Evolutionary conservation across 78 protist species (phyloP).

Genomic region (Tieghemostelium lacteum): DNA sequence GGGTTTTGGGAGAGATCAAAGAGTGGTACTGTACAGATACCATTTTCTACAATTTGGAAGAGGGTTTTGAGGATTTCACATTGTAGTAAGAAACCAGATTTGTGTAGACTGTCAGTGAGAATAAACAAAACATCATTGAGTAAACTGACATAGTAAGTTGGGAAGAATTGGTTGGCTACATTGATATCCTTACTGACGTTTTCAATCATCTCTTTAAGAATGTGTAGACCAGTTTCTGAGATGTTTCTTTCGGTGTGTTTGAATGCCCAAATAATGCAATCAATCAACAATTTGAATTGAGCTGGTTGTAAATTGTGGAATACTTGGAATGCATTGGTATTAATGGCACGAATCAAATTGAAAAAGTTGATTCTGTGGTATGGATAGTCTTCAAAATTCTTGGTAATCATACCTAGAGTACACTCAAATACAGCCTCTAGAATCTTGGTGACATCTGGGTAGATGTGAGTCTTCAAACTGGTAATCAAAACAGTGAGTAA

Average conservation of each 20-base stretch:
- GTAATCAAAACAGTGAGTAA: conserved; percentile 78
- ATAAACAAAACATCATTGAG: conserved; percentile 73
- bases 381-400: conserved; percentile 93
- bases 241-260: conserved; percentile 94
- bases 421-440: conserved; percentile 90
- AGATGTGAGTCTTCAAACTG: conserved; percentile 47
- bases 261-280: conserved; percentile 95
- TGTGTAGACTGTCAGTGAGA: conserved; percentile 84
- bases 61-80: conserved; percentile 56
- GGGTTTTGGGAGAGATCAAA: conserved; percentile 3
- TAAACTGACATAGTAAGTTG: conserved; percentile 48
- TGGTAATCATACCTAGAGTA: conserved; percentile 95
- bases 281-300: conserved; percentile 90
- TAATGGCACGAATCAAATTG: conserved; percentile 92
- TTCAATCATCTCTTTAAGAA: conserved; percentile 77
- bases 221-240: conserved; percentile 89
- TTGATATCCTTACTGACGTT: conserved; percentile 45
- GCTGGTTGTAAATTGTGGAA: conserved; percentile 75
- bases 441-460: conserved; percentile 85
- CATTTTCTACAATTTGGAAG: conserved; percentile 78
- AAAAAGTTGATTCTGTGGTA: conserved; percentile 94
- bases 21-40: conserved; percentile 63
- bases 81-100: conserved; percentile 81
- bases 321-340: conserved; percentile 90
- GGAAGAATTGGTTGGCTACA: conserved; percentile 72